phyloP scores from a whole-genome alignment of 306 rosid species.

The Casuarina cunninghamiana region DNA sequence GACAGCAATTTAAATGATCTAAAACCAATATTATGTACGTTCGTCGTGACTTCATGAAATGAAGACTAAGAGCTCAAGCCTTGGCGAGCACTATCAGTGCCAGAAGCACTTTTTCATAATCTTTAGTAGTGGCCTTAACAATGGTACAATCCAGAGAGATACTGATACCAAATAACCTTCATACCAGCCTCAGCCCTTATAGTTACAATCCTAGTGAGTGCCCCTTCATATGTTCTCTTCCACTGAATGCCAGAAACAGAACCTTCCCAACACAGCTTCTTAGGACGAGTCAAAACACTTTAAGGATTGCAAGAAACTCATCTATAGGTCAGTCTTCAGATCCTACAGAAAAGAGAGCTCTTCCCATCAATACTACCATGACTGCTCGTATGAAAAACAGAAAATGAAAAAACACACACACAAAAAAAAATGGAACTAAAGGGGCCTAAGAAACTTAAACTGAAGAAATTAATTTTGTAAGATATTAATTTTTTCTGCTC shows the following conservation, averaged over 20 bases:
- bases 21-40: no score
- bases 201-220: constrained; percentile 49
- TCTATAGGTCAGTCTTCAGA: constrained; percentile 60
- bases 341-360: constrained; percentile 52
- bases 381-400: no score
- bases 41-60: no score
- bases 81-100: not conserved
- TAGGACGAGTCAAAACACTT: constrained; percentile 47
- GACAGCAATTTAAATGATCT: no score
- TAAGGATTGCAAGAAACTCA: constrained; percentile 68
- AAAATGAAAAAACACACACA: not conserved
- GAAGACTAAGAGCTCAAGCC: no score
- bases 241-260: not conserved
- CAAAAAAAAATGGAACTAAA: no score
- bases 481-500: no score
- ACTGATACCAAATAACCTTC: constrained; percentile 39
- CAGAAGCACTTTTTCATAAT: not conserved
- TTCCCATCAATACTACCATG: no score
- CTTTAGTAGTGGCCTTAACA: constrained; percentile 25
- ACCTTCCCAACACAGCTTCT: not conserved
- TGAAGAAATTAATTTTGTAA: no score
- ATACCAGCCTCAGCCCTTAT: constrained; percentile 44
- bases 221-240: constrained; percentile 32
- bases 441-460: no score
- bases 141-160: constrained; percentile 47